Base-by-base conservation (phyloP, 768 basidiomycete genomes). In the Nidula microcarpa region DNA sequence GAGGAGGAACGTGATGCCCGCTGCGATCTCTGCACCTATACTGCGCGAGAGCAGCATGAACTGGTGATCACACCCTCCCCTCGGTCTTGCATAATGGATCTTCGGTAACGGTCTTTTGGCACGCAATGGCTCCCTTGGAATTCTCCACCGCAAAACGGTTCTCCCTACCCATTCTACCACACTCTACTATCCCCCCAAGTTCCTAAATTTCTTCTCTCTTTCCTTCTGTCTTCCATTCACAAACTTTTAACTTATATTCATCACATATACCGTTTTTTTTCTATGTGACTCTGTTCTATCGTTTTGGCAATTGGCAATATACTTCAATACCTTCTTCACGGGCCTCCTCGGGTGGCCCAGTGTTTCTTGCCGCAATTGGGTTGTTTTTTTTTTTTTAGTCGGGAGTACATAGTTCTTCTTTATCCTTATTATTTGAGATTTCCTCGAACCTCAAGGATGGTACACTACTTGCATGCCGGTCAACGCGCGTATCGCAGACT, bases 41-140 rank as follows among this genome's bases (percentile, higher is more conserved):
- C 64, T 94, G 69, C 74, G 80, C 63, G 87, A 90, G 71, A 93
- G 86, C 69, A 92, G 84, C 59, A 83, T 92, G 83, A 89, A 91
- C 67, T 93, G 90, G 89, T 93, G 74, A 54, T 54, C 9, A 17
- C 10, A 39, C n/a, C 9, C 9, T 39, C 9, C 37, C n/a, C n/a
- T 8, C 37, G 9, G 37, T 8, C n/a, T 9, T 39, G 37, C 9
- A n/a, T 39, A 39, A 39, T 39, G n/a, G 37, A 39, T 39, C 9
- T 8, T 39, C n/a, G 37, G 37, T 39, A 39, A n/a, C 37, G 37
- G 37, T 39, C 9, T 8, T 39, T 8, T 8, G 8, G 37, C 9
- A 9, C 9, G n/a, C n/a, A 39, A n/a, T 9, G 8, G 37, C 37
- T n/a, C 37, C n/a, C 37, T 39, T n/a, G 8, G 9, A 39, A 39